Base-by-base conservation (phyloP, 345 rosid species). In the Syzygium grande region DNA sequence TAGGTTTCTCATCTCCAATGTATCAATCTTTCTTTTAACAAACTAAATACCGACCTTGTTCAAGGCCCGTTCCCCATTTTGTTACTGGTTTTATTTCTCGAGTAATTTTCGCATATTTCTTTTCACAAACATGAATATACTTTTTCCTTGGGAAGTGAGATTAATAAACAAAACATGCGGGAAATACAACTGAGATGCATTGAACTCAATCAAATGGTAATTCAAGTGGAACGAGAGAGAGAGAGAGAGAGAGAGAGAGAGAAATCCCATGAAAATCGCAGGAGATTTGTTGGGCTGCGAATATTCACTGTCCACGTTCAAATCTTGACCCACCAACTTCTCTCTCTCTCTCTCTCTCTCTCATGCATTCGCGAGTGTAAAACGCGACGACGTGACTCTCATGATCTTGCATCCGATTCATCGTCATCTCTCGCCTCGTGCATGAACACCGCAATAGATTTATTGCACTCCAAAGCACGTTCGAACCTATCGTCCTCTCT, bases 321-420 rank as follows among this genome's bases (percentile, higher is more conserved):
- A 61, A 68, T 34, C 25, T 34, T 34, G 46, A 68, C 80, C 80
- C 80, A 41, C 80, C 80, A 68, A 68, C 80, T 68, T 68, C 80
- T 68, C 79, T 9, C 1, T 5, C 23, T 0, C 43, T 38, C 43
- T 16, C 23, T 2, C 78, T 16, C 43, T 68, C 46, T 5, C 63
- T 68, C 80, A 68, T 68, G 80, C 80, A 68, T 68, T 68, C 80
- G 9, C 46, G 80, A 68, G 25, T 41, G 46, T 22, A 68, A 68
- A 68, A 68, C 80, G 80, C 80, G 46, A 38, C 80, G 80, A 68
- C 46, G 80, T 68, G 80, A 68, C 80, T 68, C 46, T 17, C 46
- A 34, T 19, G 80, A 68, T 68, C 80, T 68, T 3, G 61, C 27
- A 56, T 54, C 19, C 58, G 23, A 19, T 6, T 19, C 46, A 43